Evolutionary conservation across 2,329 filamentous ascomycete species (phyloP).

Genomic region (Aureobasidium melanogenum): DNA sequence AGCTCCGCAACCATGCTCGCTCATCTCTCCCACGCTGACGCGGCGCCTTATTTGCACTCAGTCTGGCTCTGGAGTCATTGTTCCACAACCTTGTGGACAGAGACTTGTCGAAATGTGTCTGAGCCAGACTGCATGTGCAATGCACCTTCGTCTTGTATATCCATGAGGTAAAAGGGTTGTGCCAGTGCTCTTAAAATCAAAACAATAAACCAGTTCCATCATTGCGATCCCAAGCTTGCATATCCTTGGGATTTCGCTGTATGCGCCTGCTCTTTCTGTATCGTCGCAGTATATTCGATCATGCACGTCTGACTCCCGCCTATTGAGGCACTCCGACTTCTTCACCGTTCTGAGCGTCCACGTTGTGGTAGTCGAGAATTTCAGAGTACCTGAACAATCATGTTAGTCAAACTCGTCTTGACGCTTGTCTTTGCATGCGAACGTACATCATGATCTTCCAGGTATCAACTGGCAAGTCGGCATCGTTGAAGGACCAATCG

Average conservation of each 20-base stretch:
- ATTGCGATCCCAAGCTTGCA: constrained; percentile 7
- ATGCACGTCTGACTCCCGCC: not conserved
- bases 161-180: not conserved
- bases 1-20: constrained; percentile 5
- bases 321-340: constrained; percentile 8
- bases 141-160: constrained; percentile 1
- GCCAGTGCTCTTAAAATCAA: constrained; percentile 6
- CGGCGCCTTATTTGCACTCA: not conserved
- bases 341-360: constrained; percentile 47
- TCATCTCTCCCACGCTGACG: not conserved
- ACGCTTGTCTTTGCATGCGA: not conserved
- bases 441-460: constrained; percentile 99
- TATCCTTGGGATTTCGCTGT: constrained; percentile 6
- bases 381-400: constrained; percentile 75
- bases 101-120: not conserved
- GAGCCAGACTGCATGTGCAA: not conserved
- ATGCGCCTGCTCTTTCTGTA: constrained; percentile 9
- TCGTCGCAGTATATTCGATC: not conserved
- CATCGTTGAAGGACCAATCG: constrained; percentile 99
- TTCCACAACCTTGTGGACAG: not conserved
- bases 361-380: constrained; percentile 97
- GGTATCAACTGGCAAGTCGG: constrained; percentile 93
- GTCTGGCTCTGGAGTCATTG: not conserved
- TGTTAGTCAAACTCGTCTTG: not conserved
- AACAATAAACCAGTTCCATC: constrained; percentile 11